Evolutionary conservation across 495 filamentous ascomycete species (phyloP).

Genomic region (Poronia punctata): DNA sequence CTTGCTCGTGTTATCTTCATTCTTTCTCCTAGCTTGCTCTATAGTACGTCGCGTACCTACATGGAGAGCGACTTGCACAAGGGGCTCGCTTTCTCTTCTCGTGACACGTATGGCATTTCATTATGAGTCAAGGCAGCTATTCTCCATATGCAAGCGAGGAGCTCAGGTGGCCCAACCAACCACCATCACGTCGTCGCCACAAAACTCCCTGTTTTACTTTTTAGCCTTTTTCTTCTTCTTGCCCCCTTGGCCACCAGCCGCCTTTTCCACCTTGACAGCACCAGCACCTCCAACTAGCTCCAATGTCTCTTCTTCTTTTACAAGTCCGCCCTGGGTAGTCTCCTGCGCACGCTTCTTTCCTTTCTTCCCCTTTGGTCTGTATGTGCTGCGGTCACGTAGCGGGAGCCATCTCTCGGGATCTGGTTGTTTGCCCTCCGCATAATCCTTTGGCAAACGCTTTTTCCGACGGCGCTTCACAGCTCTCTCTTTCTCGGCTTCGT

Average conservation of each 20-base stretch:
- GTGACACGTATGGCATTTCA: no score
- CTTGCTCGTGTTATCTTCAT: no score
- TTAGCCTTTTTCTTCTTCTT: conserved; percentile 77
- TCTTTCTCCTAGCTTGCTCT: no score
- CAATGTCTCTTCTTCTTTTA: conserved; percentile 58
- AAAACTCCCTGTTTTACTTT: conserved; percentile 35
- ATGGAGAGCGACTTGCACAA: no score
- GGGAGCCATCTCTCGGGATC: conserved; percentile 94
- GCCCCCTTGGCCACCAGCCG: conserved; percentile 39
- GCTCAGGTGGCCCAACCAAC: no score
- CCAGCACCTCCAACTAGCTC: conserved; percentile 58
- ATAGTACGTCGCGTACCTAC: no score
- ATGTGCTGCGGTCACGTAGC: conserved; percentile 77
- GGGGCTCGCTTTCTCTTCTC: no score
- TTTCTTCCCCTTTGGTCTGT: conserved; percentile 85
- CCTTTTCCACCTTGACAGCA: conserved; percentile 51
- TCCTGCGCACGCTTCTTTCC: conserved; percentile 73
- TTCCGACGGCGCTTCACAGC: conserved; percentile 56
- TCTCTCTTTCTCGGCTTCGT: conserved; percentile 49
- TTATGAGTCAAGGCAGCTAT: no score
- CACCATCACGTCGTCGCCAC: no score
- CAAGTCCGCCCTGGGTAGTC: conserved; percentile 77
- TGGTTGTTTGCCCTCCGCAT: conserved; percentile 60
- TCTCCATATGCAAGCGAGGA: no score
- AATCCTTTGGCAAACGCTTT: conserved; percentile 74